Base-by-base conservation (phyloP, 164 flowering plant species). In the Buxus sempervirens region DNA sequence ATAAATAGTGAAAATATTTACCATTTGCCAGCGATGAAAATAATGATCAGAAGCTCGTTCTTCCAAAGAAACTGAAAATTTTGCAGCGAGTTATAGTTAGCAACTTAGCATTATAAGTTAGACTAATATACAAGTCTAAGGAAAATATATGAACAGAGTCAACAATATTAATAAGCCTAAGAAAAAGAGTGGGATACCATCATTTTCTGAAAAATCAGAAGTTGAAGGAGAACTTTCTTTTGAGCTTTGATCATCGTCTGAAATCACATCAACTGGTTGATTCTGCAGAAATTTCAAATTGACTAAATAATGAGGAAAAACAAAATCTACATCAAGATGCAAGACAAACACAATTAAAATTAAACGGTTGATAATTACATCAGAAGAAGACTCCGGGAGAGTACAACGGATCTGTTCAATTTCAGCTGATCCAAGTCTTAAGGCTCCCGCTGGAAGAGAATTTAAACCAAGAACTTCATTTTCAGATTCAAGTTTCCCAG, bases 131-230 rank as follows among this genome's bases (percentile, higher is more conserved):
- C 12, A 16, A 18, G 5, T 42, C 32, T 23, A 38, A 59, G 54
- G 58, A 63, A 6, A 54, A 42, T 56, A 27, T 36, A 13, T 19
- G 19, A 25, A 3, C 20, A 48, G 18, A 54, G 10, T 12, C 13
- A 56, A 32, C 36, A 19, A 38, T 10, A 28, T 36, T 1, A 10
- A 58, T 49, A 21, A n/a, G 23, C 25, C 19, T 32, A n/a, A 27
- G 48, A 22, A 26, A 54, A 24, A 13, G 20, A 56, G 25, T 67
- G 63, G 38, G 21, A 54, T 75, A 82, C 86, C 85, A 69, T 60
- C 75, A 73, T 81, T 68, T 56, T 78, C 85, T 41, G 59, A 73
- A 51, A 64, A 41, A 66, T 76, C 82, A 70, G 73, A 71, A 58
- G 70, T 75, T 24, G 79, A 72, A n/a, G 73, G 57, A 63, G 78